Evolutionary conservation across 306 rosid species (phyloP).

Genomic region (Citrullus amarus): DNA sequence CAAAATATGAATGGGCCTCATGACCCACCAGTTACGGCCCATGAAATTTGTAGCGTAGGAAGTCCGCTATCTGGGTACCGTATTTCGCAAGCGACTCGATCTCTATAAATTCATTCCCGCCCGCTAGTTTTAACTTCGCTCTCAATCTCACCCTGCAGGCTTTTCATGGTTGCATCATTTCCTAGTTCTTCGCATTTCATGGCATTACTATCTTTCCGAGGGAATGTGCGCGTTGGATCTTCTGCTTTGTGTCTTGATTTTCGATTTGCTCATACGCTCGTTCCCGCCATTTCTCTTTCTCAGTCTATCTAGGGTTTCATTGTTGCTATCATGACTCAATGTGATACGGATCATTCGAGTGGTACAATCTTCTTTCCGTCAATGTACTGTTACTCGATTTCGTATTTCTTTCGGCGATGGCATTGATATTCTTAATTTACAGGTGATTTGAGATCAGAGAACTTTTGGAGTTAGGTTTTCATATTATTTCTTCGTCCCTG

Average conservation of each 20-base stretch:
- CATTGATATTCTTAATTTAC: background rate
- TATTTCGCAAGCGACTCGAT: background rate
- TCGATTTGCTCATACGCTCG: background rate
- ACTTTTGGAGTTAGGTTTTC: background rate
- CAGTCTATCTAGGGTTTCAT: background rate
- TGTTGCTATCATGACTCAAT: background rate
- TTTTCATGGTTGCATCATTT: background rate
- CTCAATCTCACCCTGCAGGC: background rate
- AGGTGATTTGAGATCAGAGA: background rate
- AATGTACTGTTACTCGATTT: background rate
- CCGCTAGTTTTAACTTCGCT: background rate
- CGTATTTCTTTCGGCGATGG: background rate
- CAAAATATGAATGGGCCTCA: background rate
- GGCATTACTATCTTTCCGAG: background rate
- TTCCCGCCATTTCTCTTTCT: background rate
- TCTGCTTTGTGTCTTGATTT: background rate
- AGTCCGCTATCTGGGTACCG: background rate
- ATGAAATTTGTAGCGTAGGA: background rate
- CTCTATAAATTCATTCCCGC: background rate
- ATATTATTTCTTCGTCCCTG: background rate
- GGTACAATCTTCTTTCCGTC: background rate
- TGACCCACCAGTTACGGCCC: background rate
- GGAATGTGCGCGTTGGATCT: background rate
- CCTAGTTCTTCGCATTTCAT: background rate
- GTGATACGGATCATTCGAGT: background rate